A percentile compares a stretch with the other conserved stretches of the same genome.
Conservation (phyloP, 108 stramenopile genomes). For the Epithemia pelagica region DNA sequence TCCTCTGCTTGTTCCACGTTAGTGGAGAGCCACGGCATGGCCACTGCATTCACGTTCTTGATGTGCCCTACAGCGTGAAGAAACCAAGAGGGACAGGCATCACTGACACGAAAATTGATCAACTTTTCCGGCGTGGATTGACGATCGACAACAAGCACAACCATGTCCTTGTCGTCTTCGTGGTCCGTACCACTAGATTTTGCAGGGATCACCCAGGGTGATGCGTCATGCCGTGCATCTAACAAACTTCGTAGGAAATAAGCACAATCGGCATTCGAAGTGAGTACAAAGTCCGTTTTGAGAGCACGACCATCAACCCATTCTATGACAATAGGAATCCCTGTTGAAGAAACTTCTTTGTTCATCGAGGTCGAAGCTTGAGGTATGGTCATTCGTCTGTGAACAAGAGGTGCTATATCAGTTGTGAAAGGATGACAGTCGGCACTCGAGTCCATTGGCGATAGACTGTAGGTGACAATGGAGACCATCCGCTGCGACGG, state of each 20-base stretch:
- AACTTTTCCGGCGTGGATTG: conserved; percentile 4
- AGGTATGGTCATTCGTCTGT: not conserved
- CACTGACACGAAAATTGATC: conserved; percentile 35
- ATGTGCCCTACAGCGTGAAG: conserved; percentile 16
- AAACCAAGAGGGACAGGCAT: conserved; percentile 44
- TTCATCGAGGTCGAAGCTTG: not conserved
- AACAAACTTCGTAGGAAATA: conserved; percentile 32
- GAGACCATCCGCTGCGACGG: not conserved
- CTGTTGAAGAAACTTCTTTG: not conserved
- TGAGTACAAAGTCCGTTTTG: not conserved
- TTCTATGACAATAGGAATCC: not conserved
- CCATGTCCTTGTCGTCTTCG: not conserved
- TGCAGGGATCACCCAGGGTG: conserved; percentile 27
- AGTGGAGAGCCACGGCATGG: not conserved
- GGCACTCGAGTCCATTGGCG: too few relatives aligned
- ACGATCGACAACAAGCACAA: conserved; percentile 12
- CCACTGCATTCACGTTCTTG: not conserved
- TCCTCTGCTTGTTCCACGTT: not conserved
- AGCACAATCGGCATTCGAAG: conserved; percentile 13
- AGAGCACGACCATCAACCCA: conserved; percentile 10
- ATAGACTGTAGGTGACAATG: not conserved
- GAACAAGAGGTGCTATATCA: not conserved
- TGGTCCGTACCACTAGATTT: not conserved
- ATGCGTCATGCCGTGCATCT: conserved; percentile 18
- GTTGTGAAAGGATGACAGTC: not conserved